Percentiles rank a stretch among this genome's conserved stretches.
Evolutionary conservation across 495 filamentous ascomycete genomes (phyloP).

Genomic region (Neurospora sp.): DNA sequence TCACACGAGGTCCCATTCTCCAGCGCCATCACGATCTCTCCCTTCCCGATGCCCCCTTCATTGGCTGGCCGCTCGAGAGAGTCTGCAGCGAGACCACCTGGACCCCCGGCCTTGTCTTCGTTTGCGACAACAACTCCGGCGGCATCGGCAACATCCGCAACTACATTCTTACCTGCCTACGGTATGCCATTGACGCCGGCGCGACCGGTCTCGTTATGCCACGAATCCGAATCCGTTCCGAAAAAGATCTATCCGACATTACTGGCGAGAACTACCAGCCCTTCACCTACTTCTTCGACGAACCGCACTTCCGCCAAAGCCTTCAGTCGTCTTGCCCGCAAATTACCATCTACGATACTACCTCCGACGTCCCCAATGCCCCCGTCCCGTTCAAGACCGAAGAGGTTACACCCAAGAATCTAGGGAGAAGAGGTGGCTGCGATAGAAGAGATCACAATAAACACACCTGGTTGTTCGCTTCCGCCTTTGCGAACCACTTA

Average conservation of each 20-base stretch:
- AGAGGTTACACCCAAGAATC: conserved; percentile 31
- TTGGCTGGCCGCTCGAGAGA: conserved; percentile 36
- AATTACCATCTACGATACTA: conserved; percentile 26
- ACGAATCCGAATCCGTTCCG: conserved; percentile 25
- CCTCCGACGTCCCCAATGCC: conserved; percentile 30
- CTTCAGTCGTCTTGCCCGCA: conserved; percentile 30
- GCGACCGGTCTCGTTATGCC: conserved; percentile 36
- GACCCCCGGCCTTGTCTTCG: conserved; percentile 31
- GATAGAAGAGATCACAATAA: conserved; percentile 35
- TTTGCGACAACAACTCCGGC: conserved; percentile 43
- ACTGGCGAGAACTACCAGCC: conserved; percentile 19
- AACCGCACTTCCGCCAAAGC: conserved; percentile 27
- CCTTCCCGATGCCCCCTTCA: conserved; percentile 27
- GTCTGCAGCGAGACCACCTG: conserved; percentile 31
- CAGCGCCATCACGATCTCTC: conserved; percentile 23
- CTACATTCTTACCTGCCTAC: conserved; percentile 40
- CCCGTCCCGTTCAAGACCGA: conserved; percentile 18
- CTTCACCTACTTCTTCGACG: conserved; percentile 39
- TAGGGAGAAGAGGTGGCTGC: conserved; percentile 30
- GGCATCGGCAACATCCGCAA: conserved; percentile 45
- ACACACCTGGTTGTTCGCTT: conserved; percentile 33
- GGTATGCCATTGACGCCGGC: conserved; percentile 41
- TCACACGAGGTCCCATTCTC: neutral
- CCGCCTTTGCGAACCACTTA: conserved; percentile 22
- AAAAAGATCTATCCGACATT: conserved; percentile 21